Conservation (phyloP, 1,284 basidiomycete species). For the Ustilago xerochloae region DNA sequence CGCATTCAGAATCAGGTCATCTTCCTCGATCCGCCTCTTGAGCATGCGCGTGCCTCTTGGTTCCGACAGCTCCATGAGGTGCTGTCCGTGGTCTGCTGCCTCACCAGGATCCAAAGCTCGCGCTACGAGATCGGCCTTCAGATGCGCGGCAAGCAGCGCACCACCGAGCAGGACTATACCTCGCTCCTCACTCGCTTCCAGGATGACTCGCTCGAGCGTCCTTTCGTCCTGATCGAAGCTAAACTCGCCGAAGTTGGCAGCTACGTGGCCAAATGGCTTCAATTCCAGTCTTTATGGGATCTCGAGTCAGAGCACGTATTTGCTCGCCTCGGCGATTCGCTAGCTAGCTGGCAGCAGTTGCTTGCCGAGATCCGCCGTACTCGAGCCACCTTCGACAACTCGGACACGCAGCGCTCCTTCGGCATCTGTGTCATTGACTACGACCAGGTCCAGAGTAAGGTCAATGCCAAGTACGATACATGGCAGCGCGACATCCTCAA, state of each 20-base stretch:
- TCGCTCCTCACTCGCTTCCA: conserved; percentile 82
- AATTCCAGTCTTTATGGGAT: conserved; percentile 99
- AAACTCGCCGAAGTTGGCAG: conserved; percentile 87
- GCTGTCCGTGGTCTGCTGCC: conserved; percentile 84
- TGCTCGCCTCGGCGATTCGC: conserved; percentile 89
- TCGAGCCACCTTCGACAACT: conserved; percentile 94
- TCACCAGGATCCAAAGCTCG: conserved; percentile 89
- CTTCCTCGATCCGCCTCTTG: conserved; percentile 96
- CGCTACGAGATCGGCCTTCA: conserved; percentile 82
- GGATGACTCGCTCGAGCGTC: conserved; percentile 79
- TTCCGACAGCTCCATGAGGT: conserved; percentile 85
- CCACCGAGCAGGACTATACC: conserved; percentile 73
- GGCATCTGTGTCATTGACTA: conserved; percentile 93
- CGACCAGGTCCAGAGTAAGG: conserved; percentile 94
- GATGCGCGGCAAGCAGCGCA: conserved; percentile 44
- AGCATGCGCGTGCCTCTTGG: conserved; percentile 91
- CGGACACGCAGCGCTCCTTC: conserved; percentile 89
- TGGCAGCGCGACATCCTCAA: conserved; percentile 96
- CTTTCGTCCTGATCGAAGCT: conserved; percentile 85
- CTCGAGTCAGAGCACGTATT: conserved; percentile 96
- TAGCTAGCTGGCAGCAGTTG: conserved; percentile 90
- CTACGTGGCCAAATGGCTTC: conserved; percentile 96
- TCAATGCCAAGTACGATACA: conserved; percentile 97
- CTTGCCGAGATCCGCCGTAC: conserved; percentile 96
- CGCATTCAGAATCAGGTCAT: conserved; percentile 98